Conservation (phyloP, 345 rosid genomes). For the Citrus cavaleriei region DNA sequence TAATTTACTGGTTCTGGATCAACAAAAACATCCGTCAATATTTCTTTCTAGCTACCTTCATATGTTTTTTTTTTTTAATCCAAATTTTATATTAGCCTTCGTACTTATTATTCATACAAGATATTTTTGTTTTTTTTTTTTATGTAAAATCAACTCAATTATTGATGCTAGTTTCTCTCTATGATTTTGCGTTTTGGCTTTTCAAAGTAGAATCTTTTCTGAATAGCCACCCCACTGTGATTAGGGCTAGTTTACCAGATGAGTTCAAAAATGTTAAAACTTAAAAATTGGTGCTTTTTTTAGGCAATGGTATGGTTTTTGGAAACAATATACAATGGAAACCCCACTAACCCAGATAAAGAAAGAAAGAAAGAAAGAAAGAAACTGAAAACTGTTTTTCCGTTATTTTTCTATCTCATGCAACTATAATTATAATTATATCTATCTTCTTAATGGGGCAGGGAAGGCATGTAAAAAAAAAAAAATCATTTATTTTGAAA, state of each 20-base stretch:
- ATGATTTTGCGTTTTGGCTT: not conserved
- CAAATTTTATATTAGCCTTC: too few species aligned
- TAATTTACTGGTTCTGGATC: too few species aligned
- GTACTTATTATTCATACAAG: too few species aligned
- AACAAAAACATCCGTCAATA: too few species aligned
- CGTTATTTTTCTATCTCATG: not conserved
- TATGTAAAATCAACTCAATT: not conserved
- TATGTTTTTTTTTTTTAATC: too few species aligned
- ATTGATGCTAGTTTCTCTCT: not conserved
- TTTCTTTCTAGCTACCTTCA: too few species aligned
- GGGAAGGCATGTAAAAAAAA: not conserved
- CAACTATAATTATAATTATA: not conserved
- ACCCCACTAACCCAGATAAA: not conserved
- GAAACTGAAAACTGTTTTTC: not conserved
- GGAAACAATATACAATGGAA: not conserved
- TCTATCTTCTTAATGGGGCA: too few species aligned
- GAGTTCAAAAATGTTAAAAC: not conserved
- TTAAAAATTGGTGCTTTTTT: not conserved
- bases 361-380: too few species aligned
- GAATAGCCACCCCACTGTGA: not conserved
- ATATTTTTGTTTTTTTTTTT: not conserved
- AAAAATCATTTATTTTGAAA: too few species aligned
- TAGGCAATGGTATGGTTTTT: not conserved
- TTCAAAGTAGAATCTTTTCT: not conserved
- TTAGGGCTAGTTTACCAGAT: not conserved